These are phyloP conservation scores for Dacryopinax primogenitus DNA, from an alignment of 768 basidiomycete genomes.

Conservation along the genomic window DNA sequence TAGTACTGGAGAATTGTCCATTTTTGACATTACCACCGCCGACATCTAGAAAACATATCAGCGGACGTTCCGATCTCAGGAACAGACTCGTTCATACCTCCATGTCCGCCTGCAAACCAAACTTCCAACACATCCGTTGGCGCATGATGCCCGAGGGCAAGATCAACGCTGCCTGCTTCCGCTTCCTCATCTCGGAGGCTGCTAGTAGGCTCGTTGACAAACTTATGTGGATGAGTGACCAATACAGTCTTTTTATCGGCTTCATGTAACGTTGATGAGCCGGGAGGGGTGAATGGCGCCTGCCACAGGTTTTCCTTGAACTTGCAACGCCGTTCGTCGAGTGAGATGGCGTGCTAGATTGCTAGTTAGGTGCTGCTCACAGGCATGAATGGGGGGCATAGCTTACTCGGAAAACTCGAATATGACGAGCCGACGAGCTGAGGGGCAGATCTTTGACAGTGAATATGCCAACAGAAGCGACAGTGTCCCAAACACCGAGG, in stretches of 20 bases:
- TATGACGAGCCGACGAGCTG: slow-evolving; percentile 14
- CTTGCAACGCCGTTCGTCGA: slow-evolving; percentile 58
- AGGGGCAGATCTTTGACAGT: slow-evolving; percentile 19
- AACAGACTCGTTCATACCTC: slow-evolving; percentile 41
- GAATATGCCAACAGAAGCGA: slow-evolving; percentile 20
- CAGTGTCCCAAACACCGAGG: slow-evolving; percentile 22
- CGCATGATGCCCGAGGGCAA: background rate
- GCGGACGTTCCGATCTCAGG: background rate
- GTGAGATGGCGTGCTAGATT: slow-evolving; percentile 47
- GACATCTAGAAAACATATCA: slow-evolving; percentile 37
- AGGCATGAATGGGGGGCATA: background rate
- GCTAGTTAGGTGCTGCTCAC: background rate
- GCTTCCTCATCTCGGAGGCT: background rate
- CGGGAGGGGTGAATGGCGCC: slow-evolving; percentile 11
- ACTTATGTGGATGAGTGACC: background rate
- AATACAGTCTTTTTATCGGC: background rate
- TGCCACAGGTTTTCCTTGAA: slow-evolving; percentile 33
- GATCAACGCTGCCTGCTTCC: background rate
- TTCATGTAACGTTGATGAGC: background rate
- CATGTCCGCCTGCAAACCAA: slow-evolving; percentile 67
- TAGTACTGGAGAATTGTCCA: slow-evolving; percentile 36
- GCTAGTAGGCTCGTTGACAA: background rate
- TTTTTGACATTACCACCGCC: slow-evolving; percentile 52
- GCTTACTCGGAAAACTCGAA: slow-evolving; percentile 18
- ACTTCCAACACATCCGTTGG: slow-evolving; percentile 60